Base-by-base conservation (phyloP, 768 basidiomycete species). In the Suillus ampliporus region DNA sequence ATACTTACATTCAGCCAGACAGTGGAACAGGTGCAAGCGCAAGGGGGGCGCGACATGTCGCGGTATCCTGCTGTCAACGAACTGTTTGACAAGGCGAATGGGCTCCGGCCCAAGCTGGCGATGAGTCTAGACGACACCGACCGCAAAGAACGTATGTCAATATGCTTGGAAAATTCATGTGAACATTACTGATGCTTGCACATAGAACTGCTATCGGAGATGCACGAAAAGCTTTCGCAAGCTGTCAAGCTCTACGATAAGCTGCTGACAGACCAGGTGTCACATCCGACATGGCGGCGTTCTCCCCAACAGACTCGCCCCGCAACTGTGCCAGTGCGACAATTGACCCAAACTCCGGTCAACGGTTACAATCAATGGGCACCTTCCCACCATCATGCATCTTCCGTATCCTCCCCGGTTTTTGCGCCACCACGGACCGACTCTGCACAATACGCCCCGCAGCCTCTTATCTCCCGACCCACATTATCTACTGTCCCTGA, bases 151-250 rank as follows among this genome's bases (percentile, higher is more conserved):
- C 84, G 95, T 94, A 66, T 71, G 86, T 78, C 5, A 74, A 74
- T 15, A 40, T 19, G 26, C 54, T 19, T 40, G 23, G 54, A 13
- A n/a, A 56, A 56, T 56, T 2, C 11, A 21, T 19, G 17, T 37
- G 26, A 21, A 21, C 5, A 44, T 23, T 54, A 52, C 63, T 59
- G 26, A 48, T 60, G 2, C 38, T 41, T 19, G 37, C 35, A 44
- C 40, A 7, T 71, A 95, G 95, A 95, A 74, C 82, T 96, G 72
- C 79, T 99, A 40, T 81, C 87, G 8, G 95, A 98, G 54, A 98
- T 99, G 95, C 92, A 98, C 69, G 90, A 91, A 52, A 97, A 98
- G 76, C 76, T 99, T 11, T 92, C 94, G 1, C 87, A 97, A 73
- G 95, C 94, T 0, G 94, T 98, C 50, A 90, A 91, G 71, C 78